Conservation (phyloP, 1,284 basidiomycete species). For the Rhodotorula mucilaginosa region DNA sequence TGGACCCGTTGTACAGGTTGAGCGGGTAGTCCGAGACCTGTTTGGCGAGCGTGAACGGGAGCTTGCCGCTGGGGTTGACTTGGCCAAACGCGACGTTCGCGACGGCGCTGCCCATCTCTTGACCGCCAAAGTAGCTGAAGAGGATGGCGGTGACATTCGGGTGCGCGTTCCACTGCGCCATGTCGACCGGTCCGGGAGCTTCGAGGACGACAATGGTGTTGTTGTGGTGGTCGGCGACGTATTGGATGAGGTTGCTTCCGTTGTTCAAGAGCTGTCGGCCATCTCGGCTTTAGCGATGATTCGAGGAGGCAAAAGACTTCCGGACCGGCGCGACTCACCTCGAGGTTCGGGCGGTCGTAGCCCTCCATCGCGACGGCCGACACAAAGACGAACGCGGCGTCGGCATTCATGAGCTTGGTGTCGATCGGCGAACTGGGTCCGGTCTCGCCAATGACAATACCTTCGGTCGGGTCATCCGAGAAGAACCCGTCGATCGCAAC, state of each 20-base stretch:
- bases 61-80: constrained; percentile 55
- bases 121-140: constrained; percentile 43
- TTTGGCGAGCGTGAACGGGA: constrained; percentile 61
- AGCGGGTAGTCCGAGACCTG: constrained; percentile 59
- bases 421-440: constrained; percentile 24
- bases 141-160: constrained; percentile 46
- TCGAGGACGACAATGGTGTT: constrained; percentile 79
- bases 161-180: constrained; percentile 36
- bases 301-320: not conserved
- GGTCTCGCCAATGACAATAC: constrained; percentile 4
- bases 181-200: constrained; percentile 25
- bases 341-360: constrained; percentile 35
- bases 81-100: constrained; percentile 47
- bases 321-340: not conserved
- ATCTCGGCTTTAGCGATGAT: not conserved
- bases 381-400: constrained; percentile 35
- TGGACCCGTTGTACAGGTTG: constrained; percentile 27
- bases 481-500: constrained; percentile 16
- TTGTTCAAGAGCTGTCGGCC: constrained; percentile 14
- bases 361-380: constrained; percentile 18
- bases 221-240: constrained; percentile 50
- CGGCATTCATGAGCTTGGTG: constrained; percentile 33
- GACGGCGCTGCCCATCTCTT: constrained; percentile 45
- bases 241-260: constrained; percentile 45
- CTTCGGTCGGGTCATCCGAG: not conserved